Evolutionary conservation across 345 rosid species (phyloP).

Genomic region (Salix exigua): DNA sequence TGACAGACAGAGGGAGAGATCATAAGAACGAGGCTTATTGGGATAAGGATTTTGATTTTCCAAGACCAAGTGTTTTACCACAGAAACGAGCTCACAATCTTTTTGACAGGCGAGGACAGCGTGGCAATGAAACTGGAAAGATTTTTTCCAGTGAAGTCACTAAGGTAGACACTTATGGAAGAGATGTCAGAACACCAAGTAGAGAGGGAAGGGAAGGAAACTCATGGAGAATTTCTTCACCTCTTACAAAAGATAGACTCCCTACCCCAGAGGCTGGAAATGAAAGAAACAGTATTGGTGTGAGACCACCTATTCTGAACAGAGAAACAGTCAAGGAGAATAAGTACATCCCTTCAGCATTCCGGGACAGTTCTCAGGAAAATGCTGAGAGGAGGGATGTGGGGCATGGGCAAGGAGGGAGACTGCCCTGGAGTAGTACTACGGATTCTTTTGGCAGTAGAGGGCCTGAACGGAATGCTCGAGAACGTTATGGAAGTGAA

Average conservation of each 20-base stretch:
- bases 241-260: conserved; percentile 42
- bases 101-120: conserved; percentile 56
- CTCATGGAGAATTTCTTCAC: conserved; percentile 66
- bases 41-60: conserved; percentile 76
- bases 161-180: conserved; percentile 38
- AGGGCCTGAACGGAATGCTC: conserved; percentile 38
- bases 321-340: conserved; percentile 54
- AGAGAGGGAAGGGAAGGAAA: conserved; percentile 64
- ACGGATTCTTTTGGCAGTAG: conserved; percentile 42
- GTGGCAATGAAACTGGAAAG: conserved; percentile 58
- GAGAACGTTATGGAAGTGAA: conserved; percentile 50
- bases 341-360: conserved; percentile 40
- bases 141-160: conserved; percentile 57
- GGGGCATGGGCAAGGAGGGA: conserved; percentile 52
- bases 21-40: conserved; percentile 58
- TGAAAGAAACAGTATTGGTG: conserved; percentile 41
- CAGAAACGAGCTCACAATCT: conserved; percentile 52
- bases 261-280: conserved; percentile 40
- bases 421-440: conserved; percentile 54
- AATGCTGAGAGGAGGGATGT: conserved; percentile 57
- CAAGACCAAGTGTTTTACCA: conserved; percentile 52
- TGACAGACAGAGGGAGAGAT: conserved; percentile 59
- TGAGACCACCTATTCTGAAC: conserved; percentile 43
- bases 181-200: conserved; percentile 43
- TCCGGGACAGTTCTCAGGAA: conserved; percentile 44